Evolutionary conservation across 2,329 filamentous ascomycete genomes (phyloP).

Genomic region (Pezicula carpinea): DNA sequence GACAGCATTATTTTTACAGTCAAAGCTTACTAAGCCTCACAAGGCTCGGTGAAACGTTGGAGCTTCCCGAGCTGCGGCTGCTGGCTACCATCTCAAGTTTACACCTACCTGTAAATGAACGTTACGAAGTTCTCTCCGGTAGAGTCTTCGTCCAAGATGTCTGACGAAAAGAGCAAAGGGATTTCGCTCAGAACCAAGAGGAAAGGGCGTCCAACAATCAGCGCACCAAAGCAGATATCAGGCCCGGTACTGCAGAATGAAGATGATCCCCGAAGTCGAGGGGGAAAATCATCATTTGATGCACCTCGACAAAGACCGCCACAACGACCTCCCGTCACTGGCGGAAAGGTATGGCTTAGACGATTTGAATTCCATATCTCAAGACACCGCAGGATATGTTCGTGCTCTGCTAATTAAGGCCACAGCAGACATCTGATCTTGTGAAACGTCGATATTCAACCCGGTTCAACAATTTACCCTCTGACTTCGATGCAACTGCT

Average conservation of each 20-base stretch:
- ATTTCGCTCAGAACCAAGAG: constrained; percentile 61
- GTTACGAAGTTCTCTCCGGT: neutral
- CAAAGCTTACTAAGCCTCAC: too few species aligned
- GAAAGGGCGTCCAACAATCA: constrained; percentile 57
- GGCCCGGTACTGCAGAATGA: constrained; percentile 52
- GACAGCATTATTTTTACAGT: too few species aligned
- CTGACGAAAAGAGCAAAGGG: constrained; percentile 53
- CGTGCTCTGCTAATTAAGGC: constrained; percentile 4
- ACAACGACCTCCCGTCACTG: constrained; percentile 38
- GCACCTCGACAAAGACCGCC: constrained; percentile 38
- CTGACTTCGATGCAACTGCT: constrained; percentile 62
- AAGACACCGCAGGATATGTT: neutral
- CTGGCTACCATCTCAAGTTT: neutral
- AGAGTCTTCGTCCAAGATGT: constrained; percentile 39
- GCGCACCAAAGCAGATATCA: constrained; percentile 59
- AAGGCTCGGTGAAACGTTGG: neutral
- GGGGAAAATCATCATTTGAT: constrained; percentile 28
- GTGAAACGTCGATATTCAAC: constrained; percentile 95
- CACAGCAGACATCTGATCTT: constrained; percentile 61
- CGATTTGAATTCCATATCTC: neutral
- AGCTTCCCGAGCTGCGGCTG: constrained; percentile 1
- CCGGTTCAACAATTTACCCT: constrained; percentile 74
- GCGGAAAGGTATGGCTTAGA: constrained; percentile 47
- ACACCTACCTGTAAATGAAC: neutral
- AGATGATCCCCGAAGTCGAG: constrained; percentile 32